Percentiles rank a stretch among this genome's conserved stretches.
phyloP scores from a whole-genome alignment of 2,329 filamentous ascomycete genomes.

The Penicillium oxalicum region DNA sequence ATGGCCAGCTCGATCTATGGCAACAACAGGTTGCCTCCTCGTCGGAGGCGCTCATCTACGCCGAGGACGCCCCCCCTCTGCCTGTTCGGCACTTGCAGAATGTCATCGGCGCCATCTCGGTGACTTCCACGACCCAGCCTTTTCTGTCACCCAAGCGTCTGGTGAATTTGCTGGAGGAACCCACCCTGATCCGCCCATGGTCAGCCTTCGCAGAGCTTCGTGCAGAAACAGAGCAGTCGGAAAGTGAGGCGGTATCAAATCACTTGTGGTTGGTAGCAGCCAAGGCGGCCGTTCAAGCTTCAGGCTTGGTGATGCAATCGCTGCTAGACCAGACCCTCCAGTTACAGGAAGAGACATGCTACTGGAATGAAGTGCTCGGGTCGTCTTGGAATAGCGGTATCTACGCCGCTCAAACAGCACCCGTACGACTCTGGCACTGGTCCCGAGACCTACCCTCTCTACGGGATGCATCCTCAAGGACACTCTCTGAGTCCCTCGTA shows the following conservation, averaged over 20 bases:
- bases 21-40: slow-evolving; percentile 38
- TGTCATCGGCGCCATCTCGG: slow-evolving; percentile 66
- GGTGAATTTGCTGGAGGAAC: slow-evolving; percentile 50
- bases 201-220: slow-evolving; percentile 14
- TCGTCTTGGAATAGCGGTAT: slow-evolving; percentile 73
- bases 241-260: slow-evolving; percentile 60
- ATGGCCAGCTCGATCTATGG: slow-evolving; percentile 53
- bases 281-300: slow-evolving; percentile 87
- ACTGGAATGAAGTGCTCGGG: slow-evolving; percentile 84
- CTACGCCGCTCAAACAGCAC: slow-evolving; percentile 82
- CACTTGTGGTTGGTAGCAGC: slow-evolving; percentile 85
- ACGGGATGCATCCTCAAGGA: slow-evolving; percentile 6
- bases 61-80: slow-evolving; percentile 19
- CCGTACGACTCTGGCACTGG: slow-evolving; percentile 67
- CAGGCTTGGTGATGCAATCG: slow-evolving; percentile 70
- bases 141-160: slow-evolving; percentile 58
- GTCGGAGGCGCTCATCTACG: slow-evolving; percentile 7
- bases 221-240: not conserved
- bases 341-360: slow-evolving; percentile 82
- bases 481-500: slow-evolving; percentile 26
- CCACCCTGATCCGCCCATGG: slow-evolving; percentile 36
- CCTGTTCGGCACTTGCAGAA: slow-evolving; percentile 53
- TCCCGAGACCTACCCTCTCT: slow-evolving; percentile 57
- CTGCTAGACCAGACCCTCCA: slow-evolving; percentile 78
- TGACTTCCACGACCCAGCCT: slow-evolving; percentile 58